Evolutionary conservation across 441 rosid species (phyloP).

Genomic region (Lepidium campestre): DNA sequence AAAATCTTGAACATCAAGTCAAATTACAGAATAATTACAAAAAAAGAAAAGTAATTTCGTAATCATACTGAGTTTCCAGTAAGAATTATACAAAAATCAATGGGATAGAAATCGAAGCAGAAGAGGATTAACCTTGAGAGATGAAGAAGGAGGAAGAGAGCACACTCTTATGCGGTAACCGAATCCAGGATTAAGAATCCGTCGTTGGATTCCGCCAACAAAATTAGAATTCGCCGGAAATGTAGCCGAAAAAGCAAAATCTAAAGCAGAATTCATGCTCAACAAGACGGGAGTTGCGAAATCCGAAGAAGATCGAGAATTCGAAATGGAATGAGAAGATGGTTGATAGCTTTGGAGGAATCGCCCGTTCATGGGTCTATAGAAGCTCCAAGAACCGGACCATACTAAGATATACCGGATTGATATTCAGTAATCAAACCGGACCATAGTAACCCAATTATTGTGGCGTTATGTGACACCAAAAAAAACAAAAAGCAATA

Average conservation of each 20-base stretch:
- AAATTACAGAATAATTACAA: neutral
- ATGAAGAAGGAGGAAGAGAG: constrained; percentile 15
- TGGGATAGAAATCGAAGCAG: neutral
- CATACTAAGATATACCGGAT: neutral
- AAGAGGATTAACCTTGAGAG: constrained; percentile 22
- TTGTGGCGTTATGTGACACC: neutral
- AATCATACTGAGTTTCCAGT: neutral
- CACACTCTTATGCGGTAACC: constrained; percentile 3
- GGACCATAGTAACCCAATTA: neutral
- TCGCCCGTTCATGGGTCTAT: constrained; percentile 12
- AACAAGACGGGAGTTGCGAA: neutral
- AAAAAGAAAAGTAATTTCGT: neutral
- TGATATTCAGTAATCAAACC: neutral
- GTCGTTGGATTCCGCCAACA: neutral
- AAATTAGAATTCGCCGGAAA: neutral
- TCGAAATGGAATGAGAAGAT: neutral
- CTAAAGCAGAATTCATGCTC: constrained; percentile 1
- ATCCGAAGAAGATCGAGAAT: too few relatives aligned
- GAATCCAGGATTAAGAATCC: neutral
- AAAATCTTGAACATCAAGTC: neutral
- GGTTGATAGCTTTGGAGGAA: constrained; percentile 16
- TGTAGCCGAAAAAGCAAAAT: constrained; percentile 3
- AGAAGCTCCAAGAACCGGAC: neutral
- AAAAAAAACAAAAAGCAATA: neutral
- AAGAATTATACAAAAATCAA: neutral